Evolutionary conservation across 331 rosid species (phyloP), one percentile per base, ranked within the genome.

Genomic region (Malus hybrid): DNA sequence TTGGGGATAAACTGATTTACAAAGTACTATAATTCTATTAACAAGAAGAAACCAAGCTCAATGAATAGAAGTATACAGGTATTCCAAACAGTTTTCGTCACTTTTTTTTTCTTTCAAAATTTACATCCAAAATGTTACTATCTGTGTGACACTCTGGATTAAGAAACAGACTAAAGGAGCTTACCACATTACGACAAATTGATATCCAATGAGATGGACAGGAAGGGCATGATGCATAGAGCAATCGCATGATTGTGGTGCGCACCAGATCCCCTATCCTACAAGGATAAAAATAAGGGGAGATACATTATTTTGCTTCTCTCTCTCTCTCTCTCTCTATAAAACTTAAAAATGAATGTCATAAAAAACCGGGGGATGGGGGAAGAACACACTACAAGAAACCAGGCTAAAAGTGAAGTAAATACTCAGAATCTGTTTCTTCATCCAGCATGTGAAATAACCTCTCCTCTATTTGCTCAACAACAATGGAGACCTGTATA

Each of bases 401-500:
- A 60, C 64, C 50, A 48, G 29, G 11, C 16, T 32, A 11, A 61
- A 32, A 73, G 19, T 42, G 20, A 72, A 56, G 26, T 20, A 73
- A 24, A 10, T 90, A 93, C 98, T 93, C 96, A 39, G 96, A 81
- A 87, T 94, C 95, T 66, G 98, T 94, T 90, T 94, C 98, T 81
- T 91, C 98, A 81, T 94, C 97, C 83, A 94, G 91, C 97, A 94
- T 91, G 81, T 81, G 86, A 90, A 94, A 94, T 68, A 94, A 82
- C 72, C 82, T 85, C 75, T 91, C 98, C 79, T 94, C 98, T 75
- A 91, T 91, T 82, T 91, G 93, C 84, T 94, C 98, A 65, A 78
- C 88, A 50, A 86, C 88, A 72, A 94, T 76, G 11, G 97, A 90
- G 64, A 82, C 98, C 98, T 94, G 93, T 42, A 75, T 77, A 56